These are phyloP conservation scores for Camellia sinensis DNA, from an alignment of 148 eudicot genomes.

Conservation along the genomic window DNA sequence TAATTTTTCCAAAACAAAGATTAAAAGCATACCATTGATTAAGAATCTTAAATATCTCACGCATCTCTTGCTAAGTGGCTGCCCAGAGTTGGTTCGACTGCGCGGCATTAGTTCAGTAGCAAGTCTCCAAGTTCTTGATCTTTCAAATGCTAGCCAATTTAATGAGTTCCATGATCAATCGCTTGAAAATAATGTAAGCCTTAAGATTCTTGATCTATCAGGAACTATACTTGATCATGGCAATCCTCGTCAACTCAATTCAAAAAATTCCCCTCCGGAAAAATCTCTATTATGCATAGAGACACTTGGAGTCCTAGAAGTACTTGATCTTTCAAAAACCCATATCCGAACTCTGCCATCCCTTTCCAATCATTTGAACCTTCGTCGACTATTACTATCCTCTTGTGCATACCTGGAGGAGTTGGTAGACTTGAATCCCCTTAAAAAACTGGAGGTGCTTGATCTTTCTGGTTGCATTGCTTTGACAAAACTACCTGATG, in stretches of 20 bases:
- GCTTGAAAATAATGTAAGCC: neutral
- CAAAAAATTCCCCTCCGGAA: slow-evolving; percentile 13
- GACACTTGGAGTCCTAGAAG: slow-evolving; percentile 19
- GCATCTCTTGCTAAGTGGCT: slow-evolving; percentile 24
- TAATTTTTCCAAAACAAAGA: slow-evolving; percentile 27
- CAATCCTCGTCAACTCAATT: slow-evolving; percentile 19
- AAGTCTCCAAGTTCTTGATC: slow-evolving; percentile 30
- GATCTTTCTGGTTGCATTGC: slow-evolving; percentile 27
- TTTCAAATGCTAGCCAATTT: slow-evolving; percentile 23
- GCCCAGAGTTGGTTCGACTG: slow-evolving; percentile 21
- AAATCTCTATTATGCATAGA: neutral
- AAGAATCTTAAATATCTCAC: slow-evolving; percentile 19
- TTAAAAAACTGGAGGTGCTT: slow-evolving; percentile 25
- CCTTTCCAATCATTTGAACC: slow-evolving; percentile 23
- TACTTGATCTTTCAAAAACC: slow-evolving; percentile 23
- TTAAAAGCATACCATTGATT: slow-evolving; percentile 22
- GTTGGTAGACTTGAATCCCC: slow-evolving; percentile 17
- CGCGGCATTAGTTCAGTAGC: neutral
- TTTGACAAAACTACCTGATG: slow-evolving; percentile 16
- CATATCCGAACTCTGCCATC: slow-evolving; percentile 15
- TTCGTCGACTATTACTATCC: slow-evolving; percentile 15
- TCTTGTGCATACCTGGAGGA: slow-evolving; percentile 11
- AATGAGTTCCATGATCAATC: slow-evolving; percentile 24
- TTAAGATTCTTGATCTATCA: slow-evolving; percentile 27
- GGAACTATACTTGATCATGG: slow-evolving; percentile 5